phyloP scores from a whole-genome alignment of 106 monocot species.

The Triglochin maritima region DNA sequence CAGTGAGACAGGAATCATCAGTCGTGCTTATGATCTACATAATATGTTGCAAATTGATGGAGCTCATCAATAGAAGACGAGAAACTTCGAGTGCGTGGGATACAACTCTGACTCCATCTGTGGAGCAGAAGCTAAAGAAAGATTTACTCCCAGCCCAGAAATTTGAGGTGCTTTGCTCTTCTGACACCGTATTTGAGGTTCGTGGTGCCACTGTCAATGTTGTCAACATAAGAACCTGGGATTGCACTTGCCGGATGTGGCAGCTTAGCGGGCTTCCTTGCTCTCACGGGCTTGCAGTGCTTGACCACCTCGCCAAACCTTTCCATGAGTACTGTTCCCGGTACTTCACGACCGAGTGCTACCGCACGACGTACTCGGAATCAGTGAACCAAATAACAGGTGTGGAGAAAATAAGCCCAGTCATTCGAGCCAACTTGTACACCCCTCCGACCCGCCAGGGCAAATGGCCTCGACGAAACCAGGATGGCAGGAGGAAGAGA shows the following conservation, averaged over 20 bases:
- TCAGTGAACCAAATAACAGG: conserved; percentile 56
- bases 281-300: conserved; percentile 59
- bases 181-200: conserved; percentile 87
- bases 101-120: conserved; percentile 49
- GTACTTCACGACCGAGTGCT: conserved; percentile 46
- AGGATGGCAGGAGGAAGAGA: conserved; percentile 25
- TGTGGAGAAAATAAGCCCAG: conserved; percentile 40
- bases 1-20: conserved; percentile 60
- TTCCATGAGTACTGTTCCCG: conserved; percentile 62
- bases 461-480: conserved; percentile 36
- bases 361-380: conserved; percentile 42
- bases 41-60: conserved; percentile 51
- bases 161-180: conserved; percentile 73
- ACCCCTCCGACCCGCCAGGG: conserved; percentile 26
- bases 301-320: conserved; percentile 41
- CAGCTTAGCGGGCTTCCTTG: conserved; percentile 82
- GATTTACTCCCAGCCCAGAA: conserved; percentile 45
- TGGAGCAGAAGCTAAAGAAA: conserved; percentile 59
- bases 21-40: conserved; percentile 65
- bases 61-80: conserved; percentile 39
- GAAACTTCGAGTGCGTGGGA: conserved; percentile 42
- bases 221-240: conserved; percentile 51
- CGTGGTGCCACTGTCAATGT: conserved; percentile 64
- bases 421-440: conserved; percentile 19
- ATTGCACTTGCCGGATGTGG: conserved; percentile 87